Percentiles rank a stretch among this genome's conserved stretches.
These are phyloP conservation scores for Mangifera indica DNA, from an alignment of 345 rosid genomes.

Conservation along the genomic window DNA sequence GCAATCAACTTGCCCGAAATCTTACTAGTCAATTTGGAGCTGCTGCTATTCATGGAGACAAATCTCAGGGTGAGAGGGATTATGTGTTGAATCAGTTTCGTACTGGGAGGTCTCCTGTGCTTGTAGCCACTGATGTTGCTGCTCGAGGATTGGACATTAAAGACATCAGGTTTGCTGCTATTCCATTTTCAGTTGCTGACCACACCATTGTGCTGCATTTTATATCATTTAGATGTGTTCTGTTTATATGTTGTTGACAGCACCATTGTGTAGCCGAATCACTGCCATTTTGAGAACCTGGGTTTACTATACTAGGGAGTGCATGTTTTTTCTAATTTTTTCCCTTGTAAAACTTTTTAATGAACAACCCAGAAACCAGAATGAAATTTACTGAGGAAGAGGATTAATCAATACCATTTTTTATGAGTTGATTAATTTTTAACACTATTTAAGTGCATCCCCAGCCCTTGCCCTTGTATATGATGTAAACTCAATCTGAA, in stretches of 20 bases:
- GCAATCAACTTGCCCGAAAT: constrained; percentile 81
- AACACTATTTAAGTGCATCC: background rate
- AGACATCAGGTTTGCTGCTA: constrained; percentile 69
- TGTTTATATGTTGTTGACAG: background rate
- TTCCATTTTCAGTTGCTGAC: background rate
- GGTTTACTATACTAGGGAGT: background rate
- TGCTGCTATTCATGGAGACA: constrained; percentile 90
- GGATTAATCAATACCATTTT: background rate
- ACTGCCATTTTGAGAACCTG: background rate
- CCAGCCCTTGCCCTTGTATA: background rate
- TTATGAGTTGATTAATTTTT: background rate
- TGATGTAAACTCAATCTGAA: background rate
- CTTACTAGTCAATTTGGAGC: constrained; percentile 75
- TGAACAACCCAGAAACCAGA: background rate
- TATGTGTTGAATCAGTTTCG: constrained; percentile 73
- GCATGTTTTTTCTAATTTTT: background rate
- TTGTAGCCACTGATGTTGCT: constrained; percentile 93
- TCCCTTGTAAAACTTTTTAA: background rate
- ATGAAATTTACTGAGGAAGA: background rate
- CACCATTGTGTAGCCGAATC: background rate
- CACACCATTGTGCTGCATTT: no score
- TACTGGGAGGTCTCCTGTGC: constrained; percentile 73
- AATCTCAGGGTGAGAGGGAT: constrained; percentile 87
- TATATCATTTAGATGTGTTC: background rate
- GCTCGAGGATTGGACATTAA: constrained; percentile 89